Conservation (phyloP, 1,284 basidiomycete species). For the Naganishia albida region DNA sequence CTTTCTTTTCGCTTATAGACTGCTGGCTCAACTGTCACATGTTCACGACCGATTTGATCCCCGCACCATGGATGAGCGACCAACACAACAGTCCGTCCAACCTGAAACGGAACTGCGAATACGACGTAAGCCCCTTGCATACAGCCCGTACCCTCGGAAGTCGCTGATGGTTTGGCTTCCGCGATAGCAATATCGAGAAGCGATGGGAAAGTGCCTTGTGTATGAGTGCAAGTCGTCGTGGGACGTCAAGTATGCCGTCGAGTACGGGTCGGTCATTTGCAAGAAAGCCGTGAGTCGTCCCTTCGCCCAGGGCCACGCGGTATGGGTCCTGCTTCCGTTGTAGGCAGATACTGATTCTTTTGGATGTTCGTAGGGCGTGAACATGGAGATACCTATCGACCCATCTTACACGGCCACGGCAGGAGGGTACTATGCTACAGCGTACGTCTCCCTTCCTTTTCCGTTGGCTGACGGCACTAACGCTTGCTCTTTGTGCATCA, state of each 20-base stretch:
- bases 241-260: constrained; percentile 28
- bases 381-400: constrained; percentile 7
- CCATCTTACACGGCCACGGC: constrained; percentile 24
- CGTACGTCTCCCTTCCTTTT: background rate
- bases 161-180: no score
- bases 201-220: constrained; percentile 20
- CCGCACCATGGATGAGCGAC: constrained; percentile 23
- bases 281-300: constrained; percentile 28
- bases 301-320: background rate
- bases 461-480: background rate
- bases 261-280: constrained; percentile 24
- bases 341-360: background rate
- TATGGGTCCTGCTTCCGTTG: background rate
- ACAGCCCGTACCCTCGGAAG: no score
- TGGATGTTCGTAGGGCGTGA: constrained; percentile 4
- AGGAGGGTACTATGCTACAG: constrained; percentile 30
- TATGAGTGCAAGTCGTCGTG: constrained; percentile 19
- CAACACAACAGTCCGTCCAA: background rate
- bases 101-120: constrained; percentile 14
- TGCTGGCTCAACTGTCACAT: constrained; percentile 13
- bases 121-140: background rate
- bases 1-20: no score
- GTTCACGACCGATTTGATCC: background rate
- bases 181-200: constrained; percentile 17
- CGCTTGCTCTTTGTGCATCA: background rate